Conservation (phyloP, 805 yeast species). For the Nakazawaea ernobii region DNA sequence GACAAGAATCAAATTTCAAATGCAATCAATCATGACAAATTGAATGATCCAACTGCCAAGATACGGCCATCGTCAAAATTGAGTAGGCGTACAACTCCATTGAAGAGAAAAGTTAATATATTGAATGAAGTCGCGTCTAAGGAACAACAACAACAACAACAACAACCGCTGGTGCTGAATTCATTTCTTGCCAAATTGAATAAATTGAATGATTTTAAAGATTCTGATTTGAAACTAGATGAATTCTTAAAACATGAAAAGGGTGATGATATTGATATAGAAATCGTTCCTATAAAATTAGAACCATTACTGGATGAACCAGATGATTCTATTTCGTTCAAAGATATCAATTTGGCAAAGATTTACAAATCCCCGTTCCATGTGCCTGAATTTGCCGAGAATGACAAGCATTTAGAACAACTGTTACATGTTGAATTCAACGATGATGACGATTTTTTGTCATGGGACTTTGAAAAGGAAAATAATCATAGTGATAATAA, state of each 20-base stretch:
- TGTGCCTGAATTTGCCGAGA: background rate
- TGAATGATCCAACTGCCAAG: background rate
- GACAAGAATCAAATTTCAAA: background rate
- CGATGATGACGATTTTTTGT: background rate
- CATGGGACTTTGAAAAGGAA: background rate
- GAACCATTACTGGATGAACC: slow-evolving; percentile 6
- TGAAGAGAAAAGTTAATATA: background rate
- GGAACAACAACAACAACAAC: background rate
- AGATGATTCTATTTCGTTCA: slow-evolving; percentile 8
- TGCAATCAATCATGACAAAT: background rate
- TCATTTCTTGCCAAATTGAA: slow-evolving; percentile 1
- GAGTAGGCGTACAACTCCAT: background rate
- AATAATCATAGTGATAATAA: too few relatives aligned
- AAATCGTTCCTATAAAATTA: background rate
- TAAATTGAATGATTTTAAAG: background rate
- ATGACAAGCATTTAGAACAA: background rate
- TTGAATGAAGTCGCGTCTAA: background rate
- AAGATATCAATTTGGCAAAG: slow-evolving; percentile 3
- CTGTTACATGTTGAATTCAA: background rate
- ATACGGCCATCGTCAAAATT: background rate
- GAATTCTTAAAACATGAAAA: slow-evolving; percentile 2
- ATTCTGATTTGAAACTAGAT: slow-evolving; percentile 5
- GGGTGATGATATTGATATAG: slow-evolving; percentile 5
- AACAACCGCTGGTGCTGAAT: background rate
- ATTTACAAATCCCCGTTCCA: slow-evolving; percentile 8